Conservation (phyloP, 371 early-diverging fungal species). For the Mortierella sp. region DNA sequence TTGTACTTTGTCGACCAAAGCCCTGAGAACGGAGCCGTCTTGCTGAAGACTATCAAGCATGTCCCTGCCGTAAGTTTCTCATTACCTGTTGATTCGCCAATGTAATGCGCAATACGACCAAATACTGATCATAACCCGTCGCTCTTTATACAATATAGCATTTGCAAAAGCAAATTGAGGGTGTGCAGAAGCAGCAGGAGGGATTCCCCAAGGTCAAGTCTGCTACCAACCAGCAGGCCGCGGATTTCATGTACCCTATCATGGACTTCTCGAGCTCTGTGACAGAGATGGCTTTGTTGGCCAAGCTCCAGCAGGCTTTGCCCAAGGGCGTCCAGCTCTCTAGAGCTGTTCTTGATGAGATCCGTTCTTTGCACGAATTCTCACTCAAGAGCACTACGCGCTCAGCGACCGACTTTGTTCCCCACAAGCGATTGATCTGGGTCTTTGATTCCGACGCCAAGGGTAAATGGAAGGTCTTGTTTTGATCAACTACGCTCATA, state of each 20-base stretch:
- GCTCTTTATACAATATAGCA: constrained; percentile 21
- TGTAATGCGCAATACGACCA: not conserved
- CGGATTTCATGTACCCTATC: constrained; percentile 61
- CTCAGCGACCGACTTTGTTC: constrained; percentile 74
- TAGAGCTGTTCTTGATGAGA: constrained; percentile 41
- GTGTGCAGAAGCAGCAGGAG: constrained; percentile 53
- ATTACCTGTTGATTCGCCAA: not conserved
- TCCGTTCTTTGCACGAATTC: constrained; percentile 61
- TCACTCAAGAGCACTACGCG: constrained; percentile 70
- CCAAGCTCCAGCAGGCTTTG: constrained; percentile 59
- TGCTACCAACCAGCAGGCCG: constrained; percentile 32
- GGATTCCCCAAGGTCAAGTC: constrained; percentile 52
- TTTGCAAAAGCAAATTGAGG: constrained; percentile 58
- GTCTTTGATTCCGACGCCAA: constrained; percentile 62
- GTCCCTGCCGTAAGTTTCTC: constrained; percentile 65
- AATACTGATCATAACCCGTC: not conserved
- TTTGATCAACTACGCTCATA: not conserved
- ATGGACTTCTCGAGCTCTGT: constrained; percentile 69
- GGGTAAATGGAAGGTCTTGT: constrained; percentile 23
- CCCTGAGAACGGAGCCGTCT: constrained; percentile 62
- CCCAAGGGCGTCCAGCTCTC: constrained; percentile 30
- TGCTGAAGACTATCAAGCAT: constrained; percentile 68
- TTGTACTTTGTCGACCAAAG: constrained; percentile 79
- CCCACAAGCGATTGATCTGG: constrained; percentile 79
- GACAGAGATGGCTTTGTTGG: constrained; percentile 67